Evolutionary conservation across 2,329 filamentous ascomycete genomes (phyloP).

Genomic region (Curvularia verruculosa): DNA sequence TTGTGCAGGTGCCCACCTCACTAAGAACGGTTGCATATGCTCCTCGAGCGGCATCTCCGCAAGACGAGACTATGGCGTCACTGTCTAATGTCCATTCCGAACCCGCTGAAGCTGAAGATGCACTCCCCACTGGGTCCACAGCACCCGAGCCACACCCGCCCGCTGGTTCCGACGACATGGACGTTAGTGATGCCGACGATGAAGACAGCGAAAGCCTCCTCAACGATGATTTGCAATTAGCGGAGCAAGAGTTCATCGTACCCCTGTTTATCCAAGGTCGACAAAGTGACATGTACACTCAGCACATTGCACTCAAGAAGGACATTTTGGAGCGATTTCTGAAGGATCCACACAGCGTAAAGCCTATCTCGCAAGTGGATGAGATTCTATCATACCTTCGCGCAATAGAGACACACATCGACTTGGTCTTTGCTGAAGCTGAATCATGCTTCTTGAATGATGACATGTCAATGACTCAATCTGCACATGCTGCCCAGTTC

Average conservation of each 20-base stretch:
- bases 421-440: slow-evolving; percentile 38
- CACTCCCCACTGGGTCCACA: background rate
- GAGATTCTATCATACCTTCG: slow-evolving; percentile 29
- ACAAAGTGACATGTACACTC: slow-evolving; percentile 35
- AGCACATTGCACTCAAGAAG: slow-evolving; percentile 25
- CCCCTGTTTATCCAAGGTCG: slow-evolving; percentile 41
- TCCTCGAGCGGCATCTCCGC: slow-evolving; percentile 6
- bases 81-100: slow-evolving; percentile 5
- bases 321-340: slow-evolving; percentile 29
- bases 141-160: slow-evolving; percentile 2
- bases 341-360: slow-evolving; percentile 15
- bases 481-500: slow-evolving; percentile 32
- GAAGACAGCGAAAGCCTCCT: slow-evolving; percentile 30
- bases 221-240: slow-evolving; percentile 40
- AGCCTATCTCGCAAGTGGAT: slow-evolving; percentile 25
- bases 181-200: slow-evolving; percentile 29
- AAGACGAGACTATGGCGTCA: slow-evolving; percentile 4
- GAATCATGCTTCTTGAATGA: slow-evolving; percentile 10
- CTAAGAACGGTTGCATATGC: slow-evolving; percentile 35
- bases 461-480: slow-evolving; percentile 22
- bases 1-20: slow-evolving; percentile 33
- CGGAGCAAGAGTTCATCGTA: slow-evolving; percentile 40
- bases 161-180: slow-evolving; percentile 20
- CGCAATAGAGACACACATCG: slow-evolving; percentile 41
- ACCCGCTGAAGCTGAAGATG: slow-evolving; percentile 10